A percentile compares a stretch with the other conserved stretches of the same genome.
These are phyloP conservation scores for Auricularia cornea DNA, from an alignment of 768 basidiomycete genomes.

Conservation along the genomic window DNA sequence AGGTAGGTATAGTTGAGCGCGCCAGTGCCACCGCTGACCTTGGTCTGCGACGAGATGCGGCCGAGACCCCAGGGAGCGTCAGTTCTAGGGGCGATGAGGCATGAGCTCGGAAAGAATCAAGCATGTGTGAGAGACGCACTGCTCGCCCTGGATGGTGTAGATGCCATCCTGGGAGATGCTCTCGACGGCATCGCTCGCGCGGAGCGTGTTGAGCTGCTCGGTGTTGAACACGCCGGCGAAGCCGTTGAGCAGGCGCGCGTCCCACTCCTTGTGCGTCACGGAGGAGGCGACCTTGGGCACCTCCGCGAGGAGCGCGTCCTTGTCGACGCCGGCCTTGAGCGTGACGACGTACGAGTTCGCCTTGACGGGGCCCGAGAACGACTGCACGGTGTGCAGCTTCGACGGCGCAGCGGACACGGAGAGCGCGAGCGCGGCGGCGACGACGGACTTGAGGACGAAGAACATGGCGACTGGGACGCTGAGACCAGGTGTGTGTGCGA, in stretches of 20 bases:
- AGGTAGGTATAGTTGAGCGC: conserved; percentile 22
- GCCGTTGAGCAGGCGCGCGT: conserved; percentile 16
- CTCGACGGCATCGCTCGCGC: conserved; percentile 19
- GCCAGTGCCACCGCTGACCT: not conserved
- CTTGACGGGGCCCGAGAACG: conserved; percentile 10
- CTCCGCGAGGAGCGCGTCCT: conserved; percentile 9
- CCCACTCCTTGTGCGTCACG: conserved; percentile 14
- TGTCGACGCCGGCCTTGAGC: conserved; percentile 15
- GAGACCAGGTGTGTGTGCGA: too few relatives aligned
- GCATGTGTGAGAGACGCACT: not conserved
- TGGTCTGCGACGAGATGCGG: not conserved
- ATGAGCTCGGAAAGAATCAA: too few relatives aligned
- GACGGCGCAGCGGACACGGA: not conserved
- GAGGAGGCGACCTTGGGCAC: not conserved
- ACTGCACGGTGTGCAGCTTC: conserved; percentile 1
- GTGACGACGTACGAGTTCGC: conserved; percentile 16
- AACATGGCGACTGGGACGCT: not conserved
- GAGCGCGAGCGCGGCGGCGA: not conserved
- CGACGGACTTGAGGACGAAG: not conserved
- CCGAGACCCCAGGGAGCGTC: not conserved
- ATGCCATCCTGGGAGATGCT: conserved; percentile 25
- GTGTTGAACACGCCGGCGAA: conserved; percentile 17
- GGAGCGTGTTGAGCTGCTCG: conserved; percentile 18
- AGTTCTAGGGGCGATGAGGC: not conserved
- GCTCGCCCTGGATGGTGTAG: conserved; percentile 14